A percentile compares a stretch with the other conserved stretches of the same genome.
These are phyloP conservation scores for Cynanchum wilfordii DNA, from an alignment of 257 asterid species.

Conservation along the genomic window DNA sequence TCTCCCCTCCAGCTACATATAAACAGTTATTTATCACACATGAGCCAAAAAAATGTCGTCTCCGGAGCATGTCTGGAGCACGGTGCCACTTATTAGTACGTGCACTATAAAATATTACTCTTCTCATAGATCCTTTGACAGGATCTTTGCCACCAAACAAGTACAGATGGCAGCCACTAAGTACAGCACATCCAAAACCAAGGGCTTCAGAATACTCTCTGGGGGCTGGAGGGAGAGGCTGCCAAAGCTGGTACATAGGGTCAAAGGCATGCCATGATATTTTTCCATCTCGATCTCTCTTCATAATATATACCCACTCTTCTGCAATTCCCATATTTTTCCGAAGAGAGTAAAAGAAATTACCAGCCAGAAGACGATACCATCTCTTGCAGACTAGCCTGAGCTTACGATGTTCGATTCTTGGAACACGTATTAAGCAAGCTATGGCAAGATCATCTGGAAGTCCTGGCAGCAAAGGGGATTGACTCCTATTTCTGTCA, in stretches of 20 bases:
- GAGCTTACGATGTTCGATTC: conserved; percentile 32
- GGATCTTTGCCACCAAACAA: conserved; percentile 40
- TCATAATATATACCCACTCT: conserved; percentile 40
- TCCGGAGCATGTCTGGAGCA: conserved; percentile 44
- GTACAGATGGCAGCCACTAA: conserved; percentile 37
- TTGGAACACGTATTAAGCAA: conserved; percentile 38
- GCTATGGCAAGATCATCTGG: conserved; percentile 47
- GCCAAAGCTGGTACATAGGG: conserved; percentile 33
- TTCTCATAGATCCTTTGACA: conserved; percentile 39
- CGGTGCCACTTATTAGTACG: conserved; percentile 44
- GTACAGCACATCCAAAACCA: conserved; percentile 41
- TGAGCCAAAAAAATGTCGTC: conserved; percentile 36
- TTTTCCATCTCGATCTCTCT: conserved; percentile 39
- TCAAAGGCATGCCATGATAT: conserved; percentile 46
- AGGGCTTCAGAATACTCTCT: conserved; percentile 36
- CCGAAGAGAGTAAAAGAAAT: conserved; percentile 34
- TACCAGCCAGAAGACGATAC: conserved; percentile 40
- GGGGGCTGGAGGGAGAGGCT: conserved; percentile 40
- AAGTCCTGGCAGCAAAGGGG: conserved; percentile 40
- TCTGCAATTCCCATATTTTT: conserved; percentile 33
- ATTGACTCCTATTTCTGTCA: conserved; percentile 27
- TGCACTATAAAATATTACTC: conserved; percentile 38
- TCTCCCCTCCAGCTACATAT: conserved; percentile 43
- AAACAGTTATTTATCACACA: conserved; percentile 38
- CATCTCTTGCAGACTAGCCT: conserved; percentile 42